These are phyloP conservation scores for Suillus spraguei DNA, from an alignment of 768 basidiomycete species.

Conservation along the genomic window DNA sequence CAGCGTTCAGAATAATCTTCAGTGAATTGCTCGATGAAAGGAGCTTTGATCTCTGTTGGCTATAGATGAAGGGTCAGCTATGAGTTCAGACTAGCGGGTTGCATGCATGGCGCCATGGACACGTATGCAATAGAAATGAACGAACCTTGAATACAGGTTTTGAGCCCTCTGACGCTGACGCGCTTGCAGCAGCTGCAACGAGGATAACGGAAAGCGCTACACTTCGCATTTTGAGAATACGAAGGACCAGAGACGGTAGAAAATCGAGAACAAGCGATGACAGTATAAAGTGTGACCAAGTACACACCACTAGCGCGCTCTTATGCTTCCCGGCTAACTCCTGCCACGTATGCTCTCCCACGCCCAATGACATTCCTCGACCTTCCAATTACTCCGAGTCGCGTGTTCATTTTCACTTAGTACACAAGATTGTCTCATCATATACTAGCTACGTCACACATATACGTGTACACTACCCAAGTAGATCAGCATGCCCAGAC, in stretches of 20 bases:
- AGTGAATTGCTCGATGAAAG: conserved; percentile 97
- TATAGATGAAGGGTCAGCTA: conserved; percentile 31
- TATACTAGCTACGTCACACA: conserved; percentile 16
- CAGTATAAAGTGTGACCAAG: conserved; percentile 28
- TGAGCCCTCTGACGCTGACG: conserved; percentile 58
- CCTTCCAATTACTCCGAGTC: background rate
- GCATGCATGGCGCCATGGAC: conserved; percentile 16
- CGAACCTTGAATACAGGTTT: conserved; percentile 73
- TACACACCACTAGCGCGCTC: conserved; percentile 25
- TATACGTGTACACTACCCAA: conserved; percentile 52
- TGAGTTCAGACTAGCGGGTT: background rate
- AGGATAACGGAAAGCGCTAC: conserved; percentile 79
- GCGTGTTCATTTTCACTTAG: conserved; percentile 27
- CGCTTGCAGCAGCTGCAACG: conserved; percentile 59
- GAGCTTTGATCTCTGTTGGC: conserved; percentile 79
- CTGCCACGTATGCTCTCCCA: conserved; percentile 9
- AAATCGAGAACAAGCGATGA: conserved; percentile 39
- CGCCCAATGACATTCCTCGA: background rate
- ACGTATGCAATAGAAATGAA: conserved; percentile 13
- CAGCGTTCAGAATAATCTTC: conserved; percentile 89
- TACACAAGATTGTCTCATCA: background rate
- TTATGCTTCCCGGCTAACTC: conserved; percentile 36
- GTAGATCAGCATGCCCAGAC: conserved; percentile 92
- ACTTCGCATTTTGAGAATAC: conserved; percentile 77
- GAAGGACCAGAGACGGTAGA: conserved; percentile 60